These are phyloP conservation scores for Eimeria praecox DNA, from an alignment of 169 alveolate species.

Conservation along the genomic window DNA sequence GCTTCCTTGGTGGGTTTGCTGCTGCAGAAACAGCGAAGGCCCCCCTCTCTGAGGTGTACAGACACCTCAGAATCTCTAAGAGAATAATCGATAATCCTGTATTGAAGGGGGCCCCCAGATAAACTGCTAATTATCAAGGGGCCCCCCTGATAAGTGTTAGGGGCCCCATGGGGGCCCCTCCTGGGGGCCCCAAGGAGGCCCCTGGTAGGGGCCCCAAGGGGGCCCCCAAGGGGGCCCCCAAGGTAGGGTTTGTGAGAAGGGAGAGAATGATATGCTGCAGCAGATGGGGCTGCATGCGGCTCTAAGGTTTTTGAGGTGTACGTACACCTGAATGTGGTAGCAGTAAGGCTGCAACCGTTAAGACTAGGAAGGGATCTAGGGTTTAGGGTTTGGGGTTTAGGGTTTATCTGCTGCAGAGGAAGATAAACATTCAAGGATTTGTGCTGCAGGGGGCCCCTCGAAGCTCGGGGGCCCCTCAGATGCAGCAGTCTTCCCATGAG, in stretches of 20 bases:
- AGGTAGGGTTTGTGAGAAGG: too few relatives aligned
- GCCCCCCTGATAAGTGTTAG: background rate
- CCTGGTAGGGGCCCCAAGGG: too few relatives aligned
- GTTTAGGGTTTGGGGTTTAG: background rate
- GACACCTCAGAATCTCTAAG: background rate
- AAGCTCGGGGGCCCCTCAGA: background rate
- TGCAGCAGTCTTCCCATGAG: background rate
- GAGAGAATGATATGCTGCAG: background rate
- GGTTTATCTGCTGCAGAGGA: too few relatives aligned
- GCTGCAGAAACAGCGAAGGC: slow-evolving; percentile 1
- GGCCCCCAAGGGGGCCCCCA: too few relatives aligned
- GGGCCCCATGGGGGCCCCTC: too few relatives aligned
- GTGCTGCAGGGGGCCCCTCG: background rate
- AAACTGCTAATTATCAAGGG: background rate
- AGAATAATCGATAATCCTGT: background rate
- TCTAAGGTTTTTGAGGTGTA: background rate
- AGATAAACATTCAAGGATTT: too few relatives aligned
- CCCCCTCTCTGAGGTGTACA: background rate
- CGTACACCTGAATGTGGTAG: background rate
- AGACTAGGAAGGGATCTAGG: background rate
- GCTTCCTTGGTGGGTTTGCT: background rate
- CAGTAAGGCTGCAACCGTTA: background rate
- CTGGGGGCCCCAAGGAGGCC: too few relatives aligned
- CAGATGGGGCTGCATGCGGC: background rate
- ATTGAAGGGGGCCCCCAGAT: background rate